These are phyloP conservation scores for Microdochium paspali DNA, from an alignment of 2,329 filamentous ascomycete species.

Conservation along the genomic window DNA sequence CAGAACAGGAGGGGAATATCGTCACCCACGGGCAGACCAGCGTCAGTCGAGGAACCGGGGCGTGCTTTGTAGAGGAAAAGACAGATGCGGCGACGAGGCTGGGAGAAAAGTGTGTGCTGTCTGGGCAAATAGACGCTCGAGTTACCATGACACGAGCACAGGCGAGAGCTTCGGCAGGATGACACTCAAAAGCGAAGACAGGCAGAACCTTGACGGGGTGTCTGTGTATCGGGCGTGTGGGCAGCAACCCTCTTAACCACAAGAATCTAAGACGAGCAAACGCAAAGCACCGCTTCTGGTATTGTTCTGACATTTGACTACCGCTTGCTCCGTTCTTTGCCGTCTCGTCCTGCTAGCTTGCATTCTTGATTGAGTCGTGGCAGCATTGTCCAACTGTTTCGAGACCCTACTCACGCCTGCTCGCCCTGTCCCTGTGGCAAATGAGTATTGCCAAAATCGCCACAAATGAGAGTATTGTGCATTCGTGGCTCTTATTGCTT, in stretches of 20 bases:
- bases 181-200: not conserved
- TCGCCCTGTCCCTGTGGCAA: no score
- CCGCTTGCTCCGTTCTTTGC: not conserved
- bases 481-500: no score
- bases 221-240: not conserved
- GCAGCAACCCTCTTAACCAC: not conserved
- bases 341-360: not conserved
- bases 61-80: not conserved
- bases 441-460: no score
- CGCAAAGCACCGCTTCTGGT: not conserved
- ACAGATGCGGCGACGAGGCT: not conserved
- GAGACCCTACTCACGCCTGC: no score
- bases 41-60: not conserved
- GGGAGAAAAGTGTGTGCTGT: not conserved
- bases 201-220: not conserved
- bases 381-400: no score
- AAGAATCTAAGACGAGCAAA: not conserved
- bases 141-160: not conserved
- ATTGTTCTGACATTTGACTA: not conserved
- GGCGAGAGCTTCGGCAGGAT: not conserved
- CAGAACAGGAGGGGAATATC: not conserved
- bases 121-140: not conserved
- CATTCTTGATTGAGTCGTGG: not conserved
- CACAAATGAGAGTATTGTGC: no score
- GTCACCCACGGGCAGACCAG: not conserved